Evolutionary conservation across 2,329 filamentous ascomycete genomes (phyloP), one percentile per base, ranked within the genome.

Genomic region (Elsinoe batatas): DNA sequence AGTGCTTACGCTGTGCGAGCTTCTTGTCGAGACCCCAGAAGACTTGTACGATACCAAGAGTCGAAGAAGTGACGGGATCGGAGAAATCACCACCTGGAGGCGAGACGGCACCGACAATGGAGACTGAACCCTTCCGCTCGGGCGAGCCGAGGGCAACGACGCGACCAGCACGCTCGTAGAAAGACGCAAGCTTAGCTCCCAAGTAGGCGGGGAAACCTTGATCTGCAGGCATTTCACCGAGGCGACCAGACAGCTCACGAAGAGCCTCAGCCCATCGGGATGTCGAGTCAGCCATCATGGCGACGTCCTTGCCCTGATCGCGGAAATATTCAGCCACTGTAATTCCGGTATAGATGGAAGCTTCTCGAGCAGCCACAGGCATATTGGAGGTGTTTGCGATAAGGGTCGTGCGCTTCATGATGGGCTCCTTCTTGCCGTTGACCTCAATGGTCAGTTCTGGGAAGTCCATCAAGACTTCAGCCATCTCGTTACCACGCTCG

Each of bases 1-100:
- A 98, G 74, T 98, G 93, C 77, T 98, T 98, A 66, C 93, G 85
- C 76, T 97, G 93, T 18, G 93, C 93, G 58, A 98, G 85, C 79
- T 97, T 97, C 85, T 98, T 97, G 79, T 98, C 93, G 51, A 97
- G 81, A 80, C 93, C 93, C 93, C 93, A 98, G 78, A 98, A 98
- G 64, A 98, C 93, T 72, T 98, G 93, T 67, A 98, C 93, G 68
- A 98, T 98, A 81, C 87, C 83, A 47, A 98, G 84, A 17, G 93
- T 98, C 62, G 88, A 87, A 58, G 82, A 88, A 12, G 93, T 98
- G 67, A 98, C 93, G 17, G 93, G 93, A 74, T 98, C 93, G 44
- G 93, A 96, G 79, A 97, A 98, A 78, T 98, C 93, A 82, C 93
- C 93, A 77, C 91, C 93, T 11, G 93, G 93, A 53, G 93, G 93